Percentiles rank a stretch among this genome's conserved stretches.
These are phyloP conservation scores for Diutina mesorugosa DNA, from an alignment of 1,139 yeast species.

Conservation along the genomic window DNA sequence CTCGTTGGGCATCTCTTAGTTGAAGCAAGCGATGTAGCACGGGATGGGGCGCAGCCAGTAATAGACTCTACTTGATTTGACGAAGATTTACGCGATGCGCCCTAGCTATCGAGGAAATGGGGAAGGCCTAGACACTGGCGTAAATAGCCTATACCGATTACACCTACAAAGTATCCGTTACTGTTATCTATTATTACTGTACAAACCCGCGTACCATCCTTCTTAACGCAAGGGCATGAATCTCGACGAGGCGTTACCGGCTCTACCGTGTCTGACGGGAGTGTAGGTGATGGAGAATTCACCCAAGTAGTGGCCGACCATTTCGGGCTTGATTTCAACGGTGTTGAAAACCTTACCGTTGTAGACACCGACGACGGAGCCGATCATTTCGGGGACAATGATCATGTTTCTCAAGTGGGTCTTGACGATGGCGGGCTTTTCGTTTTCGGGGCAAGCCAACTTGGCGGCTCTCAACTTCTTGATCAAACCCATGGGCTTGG, in stretches of 20 bases:
- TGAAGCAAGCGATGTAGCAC: not conserved
- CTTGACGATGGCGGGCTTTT: constrained; percentile 97
- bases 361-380: constrained; percentile 97
- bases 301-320: constrained; percentile 99
- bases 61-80: not conserved
- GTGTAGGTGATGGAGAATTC: constrained; percentile 99
- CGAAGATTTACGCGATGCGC: not conserved
- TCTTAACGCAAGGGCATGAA: constrained; percentile 52
- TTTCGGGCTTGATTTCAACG: constrained; percentile 98
- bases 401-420: constrained; percentile 99
- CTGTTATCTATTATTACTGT: constrained; percentile 1
- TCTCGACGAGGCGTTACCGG: constrained; percentile 88
- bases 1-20: not conserved
- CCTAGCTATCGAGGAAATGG: not conserved
- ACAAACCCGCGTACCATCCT: constrained; percentile 4
- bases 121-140: not conserved
- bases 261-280: constrained; percentile 99
- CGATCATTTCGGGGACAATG: constrained; percentile 99
- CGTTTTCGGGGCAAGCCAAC: constrained; percentile 83
- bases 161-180: not conserved
- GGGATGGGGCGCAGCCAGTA: not conserved
- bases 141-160: not conserved
- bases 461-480: constrained; percentile 98
- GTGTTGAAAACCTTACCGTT: constrained; percentile 99
- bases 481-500: constrained; percentile 94